Base-by-base conservation (phyloP, 2,329 filamentous ascomycete genomes). In the Decorospora gaudefroyi region DNA sequence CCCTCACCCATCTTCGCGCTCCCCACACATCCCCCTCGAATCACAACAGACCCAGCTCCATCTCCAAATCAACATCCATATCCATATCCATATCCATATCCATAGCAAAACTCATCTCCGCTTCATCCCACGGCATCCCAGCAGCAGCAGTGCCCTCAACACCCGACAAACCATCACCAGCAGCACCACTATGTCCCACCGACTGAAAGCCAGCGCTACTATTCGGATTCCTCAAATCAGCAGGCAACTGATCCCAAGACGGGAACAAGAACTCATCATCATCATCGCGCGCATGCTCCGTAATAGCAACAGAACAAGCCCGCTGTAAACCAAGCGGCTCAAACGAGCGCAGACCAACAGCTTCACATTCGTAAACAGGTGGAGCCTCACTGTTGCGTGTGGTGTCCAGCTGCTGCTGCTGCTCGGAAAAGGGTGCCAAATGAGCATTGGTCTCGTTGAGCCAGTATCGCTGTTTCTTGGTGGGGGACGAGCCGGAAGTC, bases 21-120 rank as follows among this genome's bases (percentile, higher is more conserved):
- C n/a, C n/a, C n/a, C n/a, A n/a, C n/a, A n/a, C n/a, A n/a, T n/a
- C n/a, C n/a, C n/a, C n/a, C n/a, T n/a, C n/a, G n/a, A n/a, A n/a
- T n/a, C n/a, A n/a, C n/a, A n/a, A n/a, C n/a, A n/a, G 41, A 30
- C 38, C 40, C 12, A 57, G 9, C 40, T 60, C 46, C 35, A 61
- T 11, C 22, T 64, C 55, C 28, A 60, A 26, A 49, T 69, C 65
- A n/a, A n/a, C n/a, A 42, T 60, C 46, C 35, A 61, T 11, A 25
- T 64, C 55, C 28, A 60, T 26, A 49, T 69, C 65, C 52, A 63
- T 51, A 34, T 65, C 61, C 52, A 66, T 53, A 33, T 65, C 64
- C 56, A 68, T 60, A 9, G 52, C 48, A 34, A 70, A 69, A n/a
- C 51, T 55, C 44, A 67, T 39, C 11, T 65, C 62, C 6, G 40